Conservation (phyloP, 257 asterid genomes). For the Dorcoceras hygrometricum region DNA sequence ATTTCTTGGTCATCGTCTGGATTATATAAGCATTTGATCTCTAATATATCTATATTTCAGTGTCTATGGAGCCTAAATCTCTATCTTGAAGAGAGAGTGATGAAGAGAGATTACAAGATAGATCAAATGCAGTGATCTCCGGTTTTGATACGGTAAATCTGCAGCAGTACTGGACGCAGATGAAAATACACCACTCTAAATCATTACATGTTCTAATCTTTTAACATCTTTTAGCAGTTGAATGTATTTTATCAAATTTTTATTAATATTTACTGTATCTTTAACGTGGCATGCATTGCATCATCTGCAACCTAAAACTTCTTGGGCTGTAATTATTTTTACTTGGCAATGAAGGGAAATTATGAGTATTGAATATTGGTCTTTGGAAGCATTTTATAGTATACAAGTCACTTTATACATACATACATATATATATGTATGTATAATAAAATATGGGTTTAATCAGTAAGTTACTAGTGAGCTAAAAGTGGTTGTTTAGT, state of each 20-base stretch:
- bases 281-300: neutral
- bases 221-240: neutral
- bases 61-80: neutral
- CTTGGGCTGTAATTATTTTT: neutral
- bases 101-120: too few relatives aligned
- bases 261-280: neutral
- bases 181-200: too few relatives aligned
- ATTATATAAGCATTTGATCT: constrained; percentile 24
- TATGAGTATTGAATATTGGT: neutral
- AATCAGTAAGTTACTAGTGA: constrained; percentile 20
- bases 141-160: too few relatives aligned
- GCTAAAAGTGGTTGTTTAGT: constrained; percentile 34
- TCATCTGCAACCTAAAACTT: neutral
- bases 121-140: too few relatives aligned
- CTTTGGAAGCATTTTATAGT: neutral
- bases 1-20: constrained; percentile 1
- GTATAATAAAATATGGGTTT: too few relatives aligned
- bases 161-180: too few relatives aligned
- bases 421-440: too few relatives aligned
- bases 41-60: too few relatives aligned
- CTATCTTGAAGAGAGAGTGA: too few relatives aligned
- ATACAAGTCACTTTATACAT: neutral
- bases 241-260: too few relatives aligned
- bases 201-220: too few relatives aligned
- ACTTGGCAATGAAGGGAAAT: neutral